phyloP scores from a whole-genome alignment of 768 basidiomycete genomes.

The Podaxis pistillaris region DNA sequence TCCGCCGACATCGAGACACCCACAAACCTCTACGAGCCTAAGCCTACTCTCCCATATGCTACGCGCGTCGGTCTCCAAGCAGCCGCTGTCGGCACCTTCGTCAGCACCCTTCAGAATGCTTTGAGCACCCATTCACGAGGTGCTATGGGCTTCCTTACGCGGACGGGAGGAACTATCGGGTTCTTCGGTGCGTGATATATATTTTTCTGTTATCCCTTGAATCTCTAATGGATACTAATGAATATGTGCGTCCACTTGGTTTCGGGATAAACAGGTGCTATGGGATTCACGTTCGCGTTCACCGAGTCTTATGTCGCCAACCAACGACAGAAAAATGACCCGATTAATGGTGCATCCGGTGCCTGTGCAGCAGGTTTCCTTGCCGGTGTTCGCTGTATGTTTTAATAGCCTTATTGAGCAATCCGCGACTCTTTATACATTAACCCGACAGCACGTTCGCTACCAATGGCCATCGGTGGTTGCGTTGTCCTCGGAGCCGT shows the following conservation, averaged over 20 bases:
- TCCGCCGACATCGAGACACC: conserved; percentile 24
- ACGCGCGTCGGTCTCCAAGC: conserved; percentile 61
- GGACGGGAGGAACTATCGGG: conserved; percentile 87
- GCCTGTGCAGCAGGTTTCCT: conserved; percentile 94
- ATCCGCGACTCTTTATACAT: conserved; percentile 16
- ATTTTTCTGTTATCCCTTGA: neutral
- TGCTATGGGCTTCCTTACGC: conserved; percentile 82
- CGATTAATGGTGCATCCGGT: conserved; percentile 79
- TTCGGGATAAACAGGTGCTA: conserved; percentile 57
- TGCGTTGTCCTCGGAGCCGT: conserved; percentile 77
- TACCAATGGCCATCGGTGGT: conserved; percentile 78
- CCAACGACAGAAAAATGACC: conserved; percentile 72
- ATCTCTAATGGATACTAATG: neutral
- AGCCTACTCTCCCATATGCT: conserved; percentile 54
- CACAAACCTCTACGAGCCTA: conserved; percentile 39
- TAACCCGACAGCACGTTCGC: conserved; percentile 62
- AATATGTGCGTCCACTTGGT: conserved; percentile 4
- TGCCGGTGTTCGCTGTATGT: conserved; percentile 79
- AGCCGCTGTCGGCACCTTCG: conserved; percentile 62
- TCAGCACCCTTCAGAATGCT: conserved; percentile 76
- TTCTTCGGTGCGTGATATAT: conserved; percentile 72
- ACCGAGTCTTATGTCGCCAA: conserved; percentile 84
- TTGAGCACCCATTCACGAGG: conserved; percentile 74
- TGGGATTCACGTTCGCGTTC: conserved; percentile 84
- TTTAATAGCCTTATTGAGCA: neutral